A percentile compares a stretch with the other conserved stretches of the same genome.
Conservation (phyloP, 805 yeast genomes). For the Wickerhamiella occidentalis region DNA sequence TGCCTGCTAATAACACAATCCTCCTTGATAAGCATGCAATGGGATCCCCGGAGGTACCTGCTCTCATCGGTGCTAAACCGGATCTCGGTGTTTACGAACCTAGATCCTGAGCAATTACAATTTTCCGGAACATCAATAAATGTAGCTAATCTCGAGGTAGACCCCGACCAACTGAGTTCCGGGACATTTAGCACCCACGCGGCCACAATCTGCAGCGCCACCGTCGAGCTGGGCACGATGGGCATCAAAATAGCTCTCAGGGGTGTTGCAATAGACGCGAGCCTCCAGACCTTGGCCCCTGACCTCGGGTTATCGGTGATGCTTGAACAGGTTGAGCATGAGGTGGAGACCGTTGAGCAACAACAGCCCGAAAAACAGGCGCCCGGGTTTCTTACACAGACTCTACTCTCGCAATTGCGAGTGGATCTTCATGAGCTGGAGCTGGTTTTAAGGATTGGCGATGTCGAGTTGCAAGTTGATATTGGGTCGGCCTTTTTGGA, state of each 20-base stretch:
- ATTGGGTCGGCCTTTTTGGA: background rate
- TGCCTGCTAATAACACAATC: no score
- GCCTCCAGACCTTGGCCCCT: conserved; percentile 13
- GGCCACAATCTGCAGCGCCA: conserved; percentile 46
- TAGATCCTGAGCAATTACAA: conserved; percentile 70
- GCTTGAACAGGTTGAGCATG: conserved; percentile 17
- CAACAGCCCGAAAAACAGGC: background rate
- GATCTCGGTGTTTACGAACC: conserved; percentile 65
- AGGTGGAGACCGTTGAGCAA: conserved; percentile 12
- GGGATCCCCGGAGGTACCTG: conserved; percentile 66
- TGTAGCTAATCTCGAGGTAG: conserved; percentile 50
- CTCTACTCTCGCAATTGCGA: conserved; percentile 27
- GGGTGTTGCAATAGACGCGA: conserved; percentile 39
- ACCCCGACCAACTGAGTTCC: conserved; percentile 49
- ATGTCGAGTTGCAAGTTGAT: conserved; percentile 1
- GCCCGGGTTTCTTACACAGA: conserved; percentile 24
- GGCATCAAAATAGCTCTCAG: conserved; percentile 53
- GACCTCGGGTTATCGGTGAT: conserved; percentile 20
- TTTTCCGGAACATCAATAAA: conserved; percentile 47
- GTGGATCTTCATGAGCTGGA: conserved; percentile 17
- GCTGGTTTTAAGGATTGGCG: conserved; percentile 18
- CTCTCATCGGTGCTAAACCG: conserved; percentile 71
- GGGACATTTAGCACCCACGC: conserved; percentile 53
- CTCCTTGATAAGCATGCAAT: conserved; percentile 16
- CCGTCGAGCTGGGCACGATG: conserved; percentile 48